A percentile compares a stretch with the other conserved stretches of the same genome.
phyloP scores from a whole-genome alignment of 305 asterid genomes.

The Ilex paraguariensis region DNA sequence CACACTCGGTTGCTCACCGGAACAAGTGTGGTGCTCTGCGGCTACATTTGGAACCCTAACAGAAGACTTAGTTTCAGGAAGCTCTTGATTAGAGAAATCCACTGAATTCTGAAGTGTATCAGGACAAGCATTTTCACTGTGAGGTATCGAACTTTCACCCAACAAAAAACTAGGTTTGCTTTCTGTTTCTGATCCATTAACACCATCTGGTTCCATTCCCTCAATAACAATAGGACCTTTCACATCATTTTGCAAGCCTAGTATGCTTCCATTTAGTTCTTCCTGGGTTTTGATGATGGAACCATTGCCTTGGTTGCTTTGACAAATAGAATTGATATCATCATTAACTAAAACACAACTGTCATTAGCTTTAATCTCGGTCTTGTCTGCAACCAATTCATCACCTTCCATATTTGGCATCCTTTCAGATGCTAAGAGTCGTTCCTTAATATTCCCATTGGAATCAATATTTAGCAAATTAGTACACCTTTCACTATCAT shows the following conservation, averaged over 20 bases:
- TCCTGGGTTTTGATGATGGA: constrained; percentile 24
- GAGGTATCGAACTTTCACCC: constrained; percentile 25
- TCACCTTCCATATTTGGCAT: constrained; percentile 30
- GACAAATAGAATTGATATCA: constrained; percentile 30
- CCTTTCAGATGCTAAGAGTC: constrained; percentile 26
- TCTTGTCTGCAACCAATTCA: constrained; percentile 28
- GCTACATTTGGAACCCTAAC: constrained; percentile 26
- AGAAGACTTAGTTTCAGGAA: constrained; percentile 29
- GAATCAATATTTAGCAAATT: constrained; percentile 26
- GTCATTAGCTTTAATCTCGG: constrained; percentile 37
- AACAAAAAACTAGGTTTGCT: constrained; percentile 19
- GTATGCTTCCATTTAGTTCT: constrained; percentile 30
- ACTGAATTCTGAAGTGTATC: constrained; percentile 27
- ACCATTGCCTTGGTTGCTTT: constrained; percentile 38
- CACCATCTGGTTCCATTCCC: constrained; percentile 27
- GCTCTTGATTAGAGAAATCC: constrained; percentile 27
- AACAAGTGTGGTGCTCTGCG: constrained; percentile 32
- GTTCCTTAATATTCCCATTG: constrained; percentile 25
- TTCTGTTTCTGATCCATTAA: constrained; percentile 39
- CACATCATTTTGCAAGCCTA: constrained; percentile 30
- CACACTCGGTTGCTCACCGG: constrained; percentile 29
- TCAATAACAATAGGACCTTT: constrained; percentile 25
- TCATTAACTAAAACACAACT: constrained; percentile 26
- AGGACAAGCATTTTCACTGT: constrained; percentile 21
- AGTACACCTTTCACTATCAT: constrained; percentile 32